Conservation (phyloP, 257 asterid species). For the Solanum sitiens region DNA sequence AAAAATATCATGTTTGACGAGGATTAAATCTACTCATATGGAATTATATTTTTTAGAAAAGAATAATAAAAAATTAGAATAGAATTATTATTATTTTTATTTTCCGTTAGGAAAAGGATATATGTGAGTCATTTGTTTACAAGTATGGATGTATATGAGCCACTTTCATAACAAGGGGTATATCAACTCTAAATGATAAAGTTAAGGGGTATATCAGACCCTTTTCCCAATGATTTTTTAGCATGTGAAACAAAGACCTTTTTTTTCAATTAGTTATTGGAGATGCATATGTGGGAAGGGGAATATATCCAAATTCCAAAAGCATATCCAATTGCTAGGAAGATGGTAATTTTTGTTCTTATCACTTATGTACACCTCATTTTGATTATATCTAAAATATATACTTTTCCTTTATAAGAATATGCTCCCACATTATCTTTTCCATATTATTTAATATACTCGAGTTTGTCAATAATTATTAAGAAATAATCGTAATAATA, state of each 20-base stretch:
- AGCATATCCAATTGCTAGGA: background rate
- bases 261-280: background rate
- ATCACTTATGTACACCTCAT: background rate
- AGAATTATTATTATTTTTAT: too few relatives aligned
- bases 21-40: too few relatives aligned
- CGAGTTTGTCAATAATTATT: background rate
- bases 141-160: too few relatives aligned
- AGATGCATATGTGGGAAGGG: background rate
- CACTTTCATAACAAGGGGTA: too few relatives aligned
- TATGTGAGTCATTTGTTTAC: too few relatives aligned
- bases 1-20: too few relatives aligned
- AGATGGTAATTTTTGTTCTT: background rate
- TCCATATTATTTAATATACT: background rate
- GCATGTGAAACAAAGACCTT: background rate
- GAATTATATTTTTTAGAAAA: too few relatives aligned
- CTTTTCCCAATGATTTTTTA: too few relatives aligned
- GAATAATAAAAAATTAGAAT: too few relatives aligned
- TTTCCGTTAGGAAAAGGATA: too few relatives aligned
- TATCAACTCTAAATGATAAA: too few relatives aligned
- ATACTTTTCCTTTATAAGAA: background rate
- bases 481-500: background rate
- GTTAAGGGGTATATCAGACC: too few relatives aligned
- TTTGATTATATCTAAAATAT: background rate
- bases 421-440: background rate
- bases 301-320: background rate